Conservation (phyloP, 2,329 filamentous ascomycete genomes). For the Lachnellula willkommii region DNA sequence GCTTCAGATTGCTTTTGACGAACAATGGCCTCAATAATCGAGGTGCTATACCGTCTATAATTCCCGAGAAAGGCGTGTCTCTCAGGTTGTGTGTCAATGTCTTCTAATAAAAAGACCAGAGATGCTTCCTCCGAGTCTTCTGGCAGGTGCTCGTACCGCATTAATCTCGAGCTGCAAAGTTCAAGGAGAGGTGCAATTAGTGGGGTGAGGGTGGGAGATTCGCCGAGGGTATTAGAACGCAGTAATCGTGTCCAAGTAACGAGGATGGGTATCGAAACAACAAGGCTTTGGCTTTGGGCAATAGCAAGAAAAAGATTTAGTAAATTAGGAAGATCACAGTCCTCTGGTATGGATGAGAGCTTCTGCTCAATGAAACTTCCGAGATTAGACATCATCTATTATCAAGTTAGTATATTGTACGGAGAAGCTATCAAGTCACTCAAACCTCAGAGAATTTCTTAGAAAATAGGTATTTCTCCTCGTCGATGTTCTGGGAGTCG, state of each 20-base stretch:
- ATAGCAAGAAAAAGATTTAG: conserved; percentile 74
- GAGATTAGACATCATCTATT: conserved; percentile 75
- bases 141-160: conserved; percentile 82
- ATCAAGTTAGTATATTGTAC: conserved; percentile 5
- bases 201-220: conserved; percentile 52
- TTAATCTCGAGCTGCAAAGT: conserved; percentile 73
- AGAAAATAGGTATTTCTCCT: conserved; percentile 83
- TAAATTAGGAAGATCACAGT: conserved; percentile 66
- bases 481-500: conserved; percentile 76
- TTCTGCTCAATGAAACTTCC: conserved; percentile 80
- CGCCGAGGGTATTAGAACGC: conserved; percentile 63
- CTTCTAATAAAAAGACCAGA: conserved; percentile 77
- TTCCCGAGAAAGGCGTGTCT: conserved; percentile 93
- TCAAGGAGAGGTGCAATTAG: conserved; percentile 74
- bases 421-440: neutral
- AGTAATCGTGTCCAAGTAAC: conserved; percentile 86
- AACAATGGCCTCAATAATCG: conserved; percentile 82
- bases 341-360: conserved; percentile 58
- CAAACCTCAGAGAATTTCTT: conserved; percentile 90
- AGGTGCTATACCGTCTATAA: conserved; percentile 83
- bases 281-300: conserved; percentile 77
- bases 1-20: conserved; percentile 77
- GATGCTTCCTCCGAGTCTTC: conserved; percentile 77
- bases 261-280: conserved; percentile 87
- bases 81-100: conserved; percentile 92